Evolutionary conservation across 441 rosid species (phyloP), one percentile per base, ranked within the genome.

Genomic region (Populus hybrid): DNA sequence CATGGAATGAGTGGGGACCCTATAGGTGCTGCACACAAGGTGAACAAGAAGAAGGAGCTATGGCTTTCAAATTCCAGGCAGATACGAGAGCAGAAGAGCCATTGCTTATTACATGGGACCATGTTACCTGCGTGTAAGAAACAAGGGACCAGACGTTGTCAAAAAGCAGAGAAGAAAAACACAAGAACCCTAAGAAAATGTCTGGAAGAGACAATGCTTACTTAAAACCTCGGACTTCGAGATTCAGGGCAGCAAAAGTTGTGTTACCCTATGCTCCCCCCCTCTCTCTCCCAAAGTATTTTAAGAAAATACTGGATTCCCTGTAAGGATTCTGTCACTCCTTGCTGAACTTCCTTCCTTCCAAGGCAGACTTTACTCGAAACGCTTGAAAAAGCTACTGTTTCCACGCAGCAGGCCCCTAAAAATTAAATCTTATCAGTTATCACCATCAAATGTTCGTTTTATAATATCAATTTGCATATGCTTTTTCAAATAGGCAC

Each of bases 61-160:
- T 28, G 70, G 36, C 70, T 67, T 67, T 67, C 36, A 28, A 30
- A 30, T 67, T 16, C 70, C 70, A 14, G 19, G 18, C 12, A 65
- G 19, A 32, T 8, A 36, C 7, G 61, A 16, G n/a, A 53, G n/a
- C 9, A 50, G n/a, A 6, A 16, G 53, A 11, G 28, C 28, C 28
- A 26, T 26, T 34, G 59, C n/a, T 4, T 18, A 2, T 4, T 68
- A 40, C 36, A 12, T 2, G 75, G 80, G 57, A 64, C 46, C 32
- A 14, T 7, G 70, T 18, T 7, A 30, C 76, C 73, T 69, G 80
- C 73, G 82, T 78, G 57, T 30, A 32, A 36, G 65, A 38, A 80
- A 50, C 30, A 36, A 74, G 83, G 42, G 69, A 86, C 85, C 77
- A 76, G 80, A 75, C 82, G 79, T 86, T 72, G 73, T 69, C 23